Percentiles rank a stretch among this genome's conserved stretches.
Evolutionary conservation across 2,329 filamentous ascomycete species (phyloP).

Genomic region (Fusarium sulawesiense): DNA sequence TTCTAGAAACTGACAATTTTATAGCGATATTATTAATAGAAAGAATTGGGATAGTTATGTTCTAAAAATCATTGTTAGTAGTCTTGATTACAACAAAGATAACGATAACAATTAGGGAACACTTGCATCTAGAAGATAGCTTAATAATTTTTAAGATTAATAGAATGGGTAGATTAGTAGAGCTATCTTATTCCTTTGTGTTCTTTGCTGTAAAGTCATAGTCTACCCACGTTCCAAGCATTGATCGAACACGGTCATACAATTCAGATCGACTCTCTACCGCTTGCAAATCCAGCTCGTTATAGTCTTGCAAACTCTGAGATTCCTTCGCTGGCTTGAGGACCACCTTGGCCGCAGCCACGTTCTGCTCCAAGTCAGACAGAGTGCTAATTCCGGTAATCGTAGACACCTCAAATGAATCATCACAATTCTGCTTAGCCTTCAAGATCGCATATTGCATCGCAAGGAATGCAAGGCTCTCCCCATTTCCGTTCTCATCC

Average conservation of each 20-base stretch:
- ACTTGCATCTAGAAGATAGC: too few species aligned
- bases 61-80: too few species aligned
- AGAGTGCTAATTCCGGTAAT: constrained; percentile 1
- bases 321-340: rapidly evolving
- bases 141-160: too few species aligned
- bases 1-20: too few species aligned
- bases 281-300: not conserved
- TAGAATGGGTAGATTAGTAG: not conserved
- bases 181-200: not conserved
- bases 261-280: not conserved
- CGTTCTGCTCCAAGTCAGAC: constrained; percentile 10
- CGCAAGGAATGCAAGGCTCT: not conserved
- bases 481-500: not conserved
- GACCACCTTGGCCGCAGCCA: not conserved
- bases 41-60: too few species aligned
- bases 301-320: not conserved
- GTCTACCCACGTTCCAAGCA: constrained; percentile 3
- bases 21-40: too few species aligned
- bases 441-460: constrained; percentile 6
- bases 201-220: constrained; percentile 7
- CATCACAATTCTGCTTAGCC: not conserved
- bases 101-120: too few species aligned
- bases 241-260: not conserved
- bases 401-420: not conserved
- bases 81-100: too few species aligned